These are phyloP conservation scores for Chenopodium berlandieri DNA, from an alignment of 148 eudicot species.

Conservation along the genomic window DNA sequence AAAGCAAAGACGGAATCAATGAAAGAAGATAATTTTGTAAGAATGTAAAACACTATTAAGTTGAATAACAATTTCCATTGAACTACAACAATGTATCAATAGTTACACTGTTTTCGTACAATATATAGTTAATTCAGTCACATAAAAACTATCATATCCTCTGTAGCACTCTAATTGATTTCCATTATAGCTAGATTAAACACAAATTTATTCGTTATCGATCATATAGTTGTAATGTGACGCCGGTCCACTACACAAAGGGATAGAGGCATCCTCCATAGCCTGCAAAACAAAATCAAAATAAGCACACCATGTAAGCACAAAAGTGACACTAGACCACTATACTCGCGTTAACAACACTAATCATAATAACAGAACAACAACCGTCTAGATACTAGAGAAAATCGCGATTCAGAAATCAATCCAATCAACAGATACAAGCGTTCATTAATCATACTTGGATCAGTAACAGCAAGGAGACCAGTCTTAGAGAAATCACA, in stretches of 20 bases:
- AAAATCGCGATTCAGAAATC: not conserved
- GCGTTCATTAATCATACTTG: slow-evolving; percentile 10
- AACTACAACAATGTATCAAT: not conserved
- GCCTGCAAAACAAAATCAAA: not conserved
- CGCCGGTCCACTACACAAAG: not conserved
- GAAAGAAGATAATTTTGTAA: too few species aligned
- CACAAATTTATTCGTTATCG: not conserved
- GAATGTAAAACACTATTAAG: not conserved
- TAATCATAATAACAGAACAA: too few species aligned
- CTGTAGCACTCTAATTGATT: not conserved
- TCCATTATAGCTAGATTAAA: not conserved
- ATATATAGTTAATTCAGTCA: too few species aligned
- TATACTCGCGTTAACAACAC: not conserved
- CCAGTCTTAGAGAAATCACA: slow-evolving; percentile 42
- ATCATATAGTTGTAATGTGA: not conserved
- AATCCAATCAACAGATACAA: too few species aligned
- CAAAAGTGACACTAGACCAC: not conserved
- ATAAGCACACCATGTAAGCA: not conserved
- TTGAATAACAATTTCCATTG: not conserved
- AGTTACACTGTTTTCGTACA: too few species aligned
- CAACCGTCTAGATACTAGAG: not conserved
- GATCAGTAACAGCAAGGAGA: slow-evolving; percentile 38
- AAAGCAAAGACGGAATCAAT: too few species aligned
- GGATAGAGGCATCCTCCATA: slow-evolving; percentile 18
- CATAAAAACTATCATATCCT: too few species aligned